These are phyloP conservation scores for Clonostachys sp. DNA, from an alignment of 2,329 filamentous ascomycete genomes.

Conservation along the genomic window DNA sequence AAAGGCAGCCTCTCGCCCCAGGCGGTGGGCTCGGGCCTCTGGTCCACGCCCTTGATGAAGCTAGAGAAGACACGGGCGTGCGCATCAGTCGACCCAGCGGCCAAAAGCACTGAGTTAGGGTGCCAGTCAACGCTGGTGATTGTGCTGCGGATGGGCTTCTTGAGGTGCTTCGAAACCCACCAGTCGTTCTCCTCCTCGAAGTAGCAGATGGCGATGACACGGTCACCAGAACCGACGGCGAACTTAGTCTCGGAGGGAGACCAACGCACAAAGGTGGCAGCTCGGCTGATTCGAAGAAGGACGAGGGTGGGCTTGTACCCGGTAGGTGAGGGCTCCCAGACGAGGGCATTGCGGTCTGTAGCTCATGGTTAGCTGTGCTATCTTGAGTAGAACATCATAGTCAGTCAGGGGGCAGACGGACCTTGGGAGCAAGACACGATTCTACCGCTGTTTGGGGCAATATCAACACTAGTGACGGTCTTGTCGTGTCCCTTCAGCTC, in stretches of 20 bases:
- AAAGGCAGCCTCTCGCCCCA: constrained; percentile 97
- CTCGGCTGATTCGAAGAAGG: constrained; percentile 92
- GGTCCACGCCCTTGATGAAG: constrained; percentile 94
- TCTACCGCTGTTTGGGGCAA: constrained; percentile 82
- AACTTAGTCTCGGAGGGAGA: constrained; percentile 96
- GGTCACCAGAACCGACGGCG: constrained; percentile 91
- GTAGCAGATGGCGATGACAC: constrained; percentile 95
- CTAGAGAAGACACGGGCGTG: constrained; percentile 92
- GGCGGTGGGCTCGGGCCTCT: constrained; percentile 75
- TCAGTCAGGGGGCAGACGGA: constrained; percentile 25
- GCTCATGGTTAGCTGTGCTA: neutral
- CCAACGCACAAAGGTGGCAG: constrained; percentile 96
- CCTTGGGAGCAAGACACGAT: constrained; percentile 98
- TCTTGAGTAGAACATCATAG: neutral
- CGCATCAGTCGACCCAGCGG: constrained; percentile 93
- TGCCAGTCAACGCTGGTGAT: constrained; percentile 96
- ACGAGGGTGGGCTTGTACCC: constrained; percentile 98
- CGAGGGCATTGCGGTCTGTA: constrained; percentile 90
- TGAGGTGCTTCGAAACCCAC: constrained; percentile 99
- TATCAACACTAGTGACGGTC: constrained; percentile 92
- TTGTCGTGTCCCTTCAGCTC: constrained; percentile 97
- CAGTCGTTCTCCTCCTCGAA: constrained; percentile 99
- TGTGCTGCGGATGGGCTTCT: constrained; percentile 97
- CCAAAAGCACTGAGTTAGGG: constrained; percentile 92
- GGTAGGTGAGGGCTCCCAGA: constrained; percentile 90